These are phyloP conservation scores for Umbelopsis ramanniana DNA, from an alignment of 192 early-diverging fungal genomes.

Conservation along the genomic window DNA sequence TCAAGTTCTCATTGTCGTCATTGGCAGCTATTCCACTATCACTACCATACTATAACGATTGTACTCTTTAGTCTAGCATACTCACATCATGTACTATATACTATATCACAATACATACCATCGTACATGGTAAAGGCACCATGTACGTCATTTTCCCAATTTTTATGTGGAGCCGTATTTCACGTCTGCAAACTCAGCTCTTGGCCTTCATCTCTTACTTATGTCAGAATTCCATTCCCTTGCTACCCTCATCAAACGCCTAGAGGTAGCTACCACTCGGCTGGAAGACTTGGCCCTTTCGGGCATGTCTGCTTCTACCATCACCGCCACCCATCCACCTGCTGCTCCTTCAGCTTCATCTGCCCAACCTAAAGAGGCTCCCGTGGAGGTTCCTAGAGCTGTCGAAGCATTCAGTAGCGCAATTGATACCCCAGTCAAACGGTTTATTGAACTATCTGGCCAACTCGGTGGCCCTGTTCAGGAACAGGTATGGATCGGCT, in stretches of 20 bases:
- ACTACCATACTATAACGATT: constrained; percentile 53
- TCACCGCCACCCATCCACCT: constrained; percentile 43
- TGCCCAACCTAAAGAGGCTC: constrained; percentile 25
- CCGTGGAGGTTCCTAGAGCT: constrained; percentile 44
- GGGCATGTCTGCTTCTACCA: constrained; percentile 48
- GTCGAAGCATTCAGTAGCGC: constrained; percentile 62
- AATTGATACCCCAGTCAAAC: constrained; percentile 47
- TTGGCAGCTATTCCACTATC: constrained; percentile 63
- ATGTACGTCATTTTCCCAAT: constrained; percentile 2
- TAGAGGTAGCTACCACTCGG: constrained; percentile 90
- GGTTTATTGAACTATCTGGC: constrained; percentile 52
- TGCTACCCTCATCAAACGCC: constrained; percentile 79
- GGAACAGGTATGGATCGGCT: constrained; percentile 62
- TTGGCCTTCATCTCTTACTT: constrained; percentile 8
- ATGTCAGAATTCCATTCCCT: constrained; percentile 65
- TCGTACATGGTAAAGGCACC: neutral
- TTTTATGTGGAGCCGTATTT: neutral
- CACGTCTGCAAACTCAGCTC: neutral
- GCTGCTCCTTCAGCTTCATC: constrained; percentile 41
- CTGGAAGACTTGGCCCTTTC: constrained; percentile 84
- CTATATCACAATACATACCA: neutral
- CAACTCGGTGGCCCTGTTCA: constrained; percentile 55
- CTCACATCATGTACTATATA: constrained; percentile 18
- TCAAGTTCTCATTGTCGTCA: constrained; percentile 64
- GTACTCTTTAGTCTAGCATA: neutral